Base-by-base conservation (phyloP, 2,329 filamentous ascomycete genomes). In the Cercospora sp. region DNA sequence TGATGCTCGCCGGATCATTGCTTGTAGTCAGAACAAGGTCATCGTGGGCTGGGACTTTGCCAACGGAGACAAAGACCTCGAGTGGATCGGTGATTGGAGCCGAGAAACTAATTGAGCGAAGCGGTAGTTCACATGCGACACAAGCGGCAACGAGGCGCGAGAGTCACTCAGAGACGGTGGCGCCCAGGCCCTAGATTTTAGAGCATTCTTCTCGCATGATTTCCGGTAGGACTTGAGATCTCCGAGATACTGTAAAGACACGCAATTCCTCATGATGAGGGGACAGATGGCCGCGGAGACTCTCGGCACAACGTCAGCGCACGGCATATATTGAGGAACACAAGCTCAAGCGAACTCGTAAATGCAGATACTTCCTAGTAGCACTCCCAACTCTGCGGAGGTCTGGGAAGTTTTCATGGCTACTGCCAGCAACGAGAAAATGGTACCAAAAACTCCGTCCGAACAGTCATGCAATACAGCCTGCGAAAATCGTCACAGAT, bases 11-110 rank as follows among this genome's bases (percentile, higher is more conserved):
- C 89, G 94, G 74, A 96, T 99, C 73, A 91, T 99, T 65, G 97
- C 94, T 82, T 97, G 94, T 78, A 95, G 91, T 71, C 94, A 98
- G 79, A 93, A 95, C 66, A 90, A 90, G 45, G 89, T 91, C 16
- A 98, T 99, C 76, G 93, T 98, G 0, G 95, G 94, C 0, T 99
- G 95, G 95, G 95, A 99, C 79, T 99, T 98, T 84, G 95, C 93
- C 68, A 92, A 93, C 73, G 90, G 88, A 4, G 94, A 99, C 72
- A 81, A 86, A 65, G 91, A 96, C 61, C 67, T 80, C 55, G 77
- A 77, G 66, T 70, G 74, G 71, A 73, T 78, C 45, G 77, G 77
- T 4, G 73, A 73, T 45, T 78, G 76, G 77, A 74, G 75, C 68
- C 62, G 73, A 40, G 77, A 78, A 71, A 78, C 77, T 13, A 67